phyloP scores from a whole-genome alignment of 1,139 yeast species.

The Spencermartinsiella ligniputridi region DNA sequence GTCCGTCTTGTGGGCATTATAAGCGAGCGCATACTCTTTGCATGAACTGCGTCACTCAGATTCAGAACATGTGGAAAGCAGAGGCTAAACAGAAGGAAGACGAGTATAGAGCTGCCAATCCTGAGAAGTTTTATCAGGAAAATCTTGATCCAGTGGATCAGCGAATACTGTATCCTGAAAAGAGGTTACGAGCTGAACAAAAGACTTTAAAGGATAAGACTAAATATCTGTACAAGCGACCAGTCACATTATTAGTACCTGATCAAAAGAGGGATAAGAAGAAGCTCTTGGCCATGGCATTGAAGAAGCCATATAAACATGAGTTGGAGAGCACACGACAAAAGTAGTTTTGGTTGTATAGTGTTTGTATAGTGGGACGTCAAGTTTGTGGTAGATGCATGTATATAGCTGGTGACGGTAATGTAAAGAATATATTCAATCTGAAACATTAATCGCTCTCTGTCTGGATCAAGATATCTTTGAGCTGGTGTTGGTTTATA shows the following conservation, averaged over 20 bases:
- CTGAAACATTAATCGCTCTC: too few relatives aligned
- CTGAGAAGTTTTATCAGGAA: conserved; percentile 38
- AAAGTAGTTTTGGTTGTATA: too few relatives aligned
- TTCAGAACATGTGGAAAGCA: conserved; percentile 63
- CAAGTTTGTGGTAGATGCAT: too few relatives aligned
- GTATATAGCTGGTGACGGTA: too few relatives aligned
- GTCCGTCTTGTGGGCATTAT: conserved; percentile 93
- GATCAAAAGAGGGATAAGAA: not conserved
- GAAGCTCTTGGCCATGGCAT: not conserved
- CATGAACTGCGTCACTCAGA: conserved; percentile 86
- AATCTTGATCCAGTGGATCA: conserved; percentile 50
- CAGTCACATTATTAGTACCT: conserved; percentile 36
- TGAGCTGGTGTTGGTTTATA: too few relatives aligned
- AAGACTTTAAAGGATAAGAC: conserved; percentile 49
- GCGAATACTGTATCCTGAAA: conserved; percentile 72
- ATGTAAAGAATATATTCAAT: too few relatives aligned
- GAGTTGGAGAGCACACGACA: not conserved
- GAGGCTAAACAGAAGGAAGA: conserved; percentile 17
- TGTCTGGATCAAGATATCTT: too few relatives aligned
- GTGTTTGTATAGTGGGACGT: too few relatives aligned
- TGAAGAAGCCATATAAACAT: conserved; percentile 1
- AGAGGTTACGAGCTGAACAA: conserved; percentile 44
- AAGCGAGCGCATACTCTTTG: conserved; percentile 88
- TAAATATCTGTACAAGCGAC: conserved; percentile 62
- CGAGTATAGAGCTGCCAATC: conserved; percentile 11